Evolutionary conservation across 2,329 filamentous ascomycete genomes (phyloP), one percentile per base, ranked within the genome.

Genomic region (Talaromyces sp.): DNA sequence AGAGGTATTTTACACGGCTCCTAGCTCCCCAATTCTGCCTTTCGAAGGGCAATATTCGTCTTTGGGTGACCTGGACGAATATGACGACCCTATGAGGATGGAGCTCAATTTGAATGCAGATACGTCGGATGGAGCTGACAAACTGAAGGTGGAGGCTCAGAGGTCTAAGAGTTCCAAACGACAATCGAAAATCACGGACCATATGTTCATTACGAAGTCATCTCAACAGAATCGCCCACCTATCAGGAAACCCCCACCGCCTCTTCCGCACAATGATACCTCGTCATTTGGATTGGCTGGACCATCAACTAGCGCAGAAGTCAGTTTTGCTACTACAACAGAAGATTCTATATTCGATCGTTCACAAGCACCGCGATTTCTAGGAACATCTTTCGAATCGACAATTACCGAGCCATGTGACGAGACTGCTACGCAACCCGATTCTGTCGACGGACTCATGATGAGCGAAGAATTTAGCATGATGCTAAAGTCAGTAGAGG

Each of bases 361-460:
- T 15, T 59, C 62, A 8, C 51, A 62, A 31, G 4, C 7, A 25
- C 27, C 61, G 19, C 66, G 61, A 15, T 22, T 40, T 6, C 11
- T 70, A 31, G 60, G 64, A 7, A 68, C 65, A 1, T 76, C 75
- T 1, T 77, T 78, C 15, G 69, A 66, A 34, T 75, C 75, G 1
- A 72, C 74, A 25, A 64, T 70, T 19, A 75, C 74, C 3, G 74
- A 74, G 17, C 69, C 68, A 25, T 53, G 40, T 8, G 65, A 67
- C 31, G 62, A 67, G 22, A 61, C 40, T 13, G 27, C 36, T 17
- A 73, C 29, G 69, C 69, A 6, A 69, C 73, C 29, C 70, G 73
- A 15, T 69, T 72, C 36, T 72, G 72, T 64, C 67, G 73, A 31
- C 71, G 51, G 25, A 17, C 25, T 51, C 72, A 56, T 76, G 73